Evolutionary conservation across 306 rosid genomes (phyloP).

Genomic region (Notholithocarpus densiflorus): DNA sequence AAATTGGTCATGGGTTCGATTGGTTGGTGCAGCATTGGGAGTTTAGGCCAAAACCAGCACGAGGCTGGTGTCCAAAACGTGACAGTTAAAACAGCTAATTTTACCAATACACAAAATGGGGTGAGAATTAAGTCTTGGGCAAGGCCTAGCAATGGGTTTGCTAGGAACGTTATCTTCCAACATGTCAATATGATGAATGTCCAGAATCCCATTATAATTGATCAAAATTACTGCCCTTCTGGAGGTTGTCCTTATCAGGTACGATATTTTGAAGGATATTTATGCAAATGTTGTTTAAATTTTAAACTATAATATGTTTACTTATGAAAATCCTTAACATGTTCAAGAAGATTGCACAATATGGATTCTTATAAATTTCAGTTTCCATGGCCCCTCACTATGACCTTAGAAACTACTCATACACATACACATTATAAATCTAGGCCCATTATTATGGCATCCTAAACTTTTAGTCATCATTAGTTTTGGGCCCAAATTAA

Average conservation of each 20-base stretch:
- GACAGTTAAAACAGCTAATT: conserved; percentile 38
- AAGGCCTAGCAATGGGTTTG: conserved; percentile 47
- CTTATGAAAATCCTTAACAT: neutral
- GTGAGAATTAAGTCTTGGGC: conserved; percentile 61
- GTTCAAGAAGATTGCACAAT: neutral
- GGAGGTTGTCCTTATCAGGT: conserved; percentile 41
- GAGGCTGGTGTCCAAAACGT: conserved; percentile 54
- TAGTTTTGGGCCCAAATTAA: too few species aligned
- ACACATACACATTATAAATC: too few species aligned
- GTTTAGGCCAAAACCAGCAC: conserved; percentile 15
- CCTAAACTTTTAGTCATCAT: too few species aligned
- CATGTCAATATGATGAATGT: conserved; percentile 37
- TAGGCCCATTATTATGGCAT: too few species aligned
- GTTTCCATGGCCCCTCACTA: too few species aligned
- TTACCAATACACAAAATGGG: conserved; percentile 40
- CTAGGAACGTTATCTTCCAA: conserved; percentile 34
- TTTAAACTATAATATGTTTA: too few species aligned
- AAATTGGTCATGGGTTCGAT: too few species aligned
- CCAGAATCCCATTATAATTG: conserved; percentile 48
- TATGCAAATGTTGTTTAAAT: too few species aligned
- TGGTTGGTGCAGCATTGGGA: too few species aligned
- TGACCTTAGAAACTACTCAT: too few species aligned
- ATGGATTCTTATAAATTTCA: too few species aligned
- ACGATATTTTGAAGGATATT: neutral
- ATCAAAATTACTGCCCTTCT: conserved; percentile 54